Percentiles rank a stretch among this genome's conserved stretches.
phyloP scores from a whole-genome alignment of 495 filamentous ascomycete genomes.

The Pseudomonodictys pantanalensis region DNA sequence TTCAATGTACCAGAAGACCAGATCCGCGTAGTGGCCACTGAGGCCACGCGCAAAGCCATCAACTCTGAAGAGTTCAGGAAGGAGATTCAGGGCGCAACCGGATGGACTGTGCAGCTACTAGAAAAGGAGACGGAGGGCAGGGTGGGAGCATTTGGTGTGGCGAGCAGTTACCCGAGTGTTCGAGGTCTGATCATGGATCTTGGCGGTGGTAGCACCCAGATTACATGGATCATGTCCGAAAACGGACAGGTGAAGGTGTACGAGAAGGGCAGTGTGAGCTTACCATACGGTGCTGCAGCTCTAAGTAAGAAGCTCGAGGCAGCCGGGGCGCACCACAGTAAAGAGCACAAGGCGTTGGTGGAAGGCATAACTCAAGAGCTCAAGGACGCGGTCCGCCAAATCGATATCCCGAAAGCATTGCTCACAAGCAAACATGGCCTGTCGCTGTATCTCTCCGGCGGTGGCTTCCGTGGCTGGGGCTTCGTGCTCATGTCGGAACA shows the following conservation, averaged over 20 bases:
- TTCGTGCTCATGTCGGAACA: conserved; percentile 73
- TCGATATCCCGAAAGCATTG: conserved; percentile 53
- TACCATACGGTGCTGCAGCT: conserved; percentile 87
- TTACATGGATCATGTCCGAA: conserved; percentile 73
- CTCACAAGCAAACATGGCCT: conserved; percentile 55
- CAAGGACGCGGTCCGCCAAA: conserved; percentile 55
- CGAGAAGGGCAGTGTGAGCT: conserved; percentile 48
- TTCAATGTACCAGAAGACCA: conserved; percentile 62
- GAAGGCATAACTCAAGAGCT: conserved; percentile 59
- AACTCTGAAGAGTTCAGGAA: conserved; percentile 68
- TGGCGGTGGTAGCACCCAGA: conserved; percentile 86
- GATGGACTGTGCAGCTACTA: conserved; percentile 67
- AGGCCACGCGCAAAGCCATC: conserved; percentile 77
- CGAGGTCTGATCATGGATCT: conserved; percentile 81
- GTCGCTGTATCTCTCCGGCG: conserved; percentile 80
- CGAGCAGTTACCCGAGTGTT: conserved; percentile 66
- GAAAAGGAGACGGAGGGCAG: conserved; percentile 77
- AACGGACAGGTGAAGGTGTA: conserved; percentile 53
- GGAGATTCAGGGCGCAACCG: conserved; percentile 58
- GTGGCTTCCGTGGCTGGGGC: conserved; percentile 88
- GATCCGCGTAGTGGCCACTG: conserved; percentile 77
- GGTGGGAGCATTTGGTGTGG: conserved; percentile 79
- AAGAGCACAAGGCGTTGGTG: conserved; percentile 45
- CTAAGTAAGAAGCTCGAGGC: conserved; percentile 58
- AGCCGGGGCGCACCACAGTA: conserved; percentile 39